A percentile compares a stretch with the other conserved stretches of the same genome.
Conservation (phyloP, 2,329 filamentous ascomycete genomes). For the Ambrosiella xylebori region DNA sequence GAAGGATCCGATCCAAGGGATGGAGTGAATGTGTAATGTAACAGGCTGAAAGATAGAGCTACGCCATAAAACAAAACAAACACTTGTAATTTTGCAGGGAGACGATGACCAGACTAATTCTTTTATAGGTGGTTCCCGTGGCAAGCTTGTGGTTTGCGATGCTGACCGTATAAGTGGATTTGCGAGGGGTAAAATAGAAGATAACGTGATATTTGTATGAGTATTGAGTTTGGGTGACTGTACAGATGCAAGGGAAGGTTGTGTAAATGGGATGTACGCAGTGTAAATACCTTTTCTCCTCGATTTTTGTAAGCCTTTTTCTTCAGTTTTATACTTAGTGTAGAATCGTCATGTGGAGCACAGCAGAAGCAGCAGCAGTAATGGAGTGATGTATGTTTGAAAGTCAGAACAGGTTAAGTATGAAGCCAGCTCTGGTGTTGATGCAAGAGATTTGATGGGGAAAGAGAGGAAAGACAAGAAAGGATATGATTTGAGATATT, state of each 20-base stretch:
- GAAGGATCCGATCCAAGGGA: not conserved
- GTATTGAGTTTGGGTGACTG: not conserved
- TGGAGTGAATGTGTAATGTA: not conserved
- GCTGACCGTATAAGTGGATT: not conserved
- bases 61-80: not conserved
- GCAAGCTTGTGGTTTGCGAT: not conserved
- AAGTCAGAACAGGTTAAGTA: not conserved
- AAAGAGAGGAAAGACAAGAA: conserved; percentile 6
- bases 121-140: not conserved
- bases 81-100: not conserved
- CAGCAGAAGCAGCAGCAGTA: not conserved
- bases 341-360: not conserved
- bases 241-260: not conserved
- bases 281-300: conserved; percentile 1
- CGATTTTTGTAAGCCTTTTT: not conserved
- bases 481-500: not conserved
- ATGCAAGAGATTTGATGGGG: not conserved
- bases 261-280: not conserved
- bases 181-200: not conserved
- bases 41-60: not conserved
- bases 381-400: not conserved
- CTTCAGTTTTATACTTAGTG: not conserved
- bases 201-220: not conserved
- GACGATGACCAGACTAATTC: not conserved
- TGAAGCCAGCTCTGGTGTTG: not conserved